Percentiles rank a stretch among this genome's conserved stretches.
Conservation (phyloP, 2,329 filamentous ascomycete genomes). For the Penicillium freii region DNA sequence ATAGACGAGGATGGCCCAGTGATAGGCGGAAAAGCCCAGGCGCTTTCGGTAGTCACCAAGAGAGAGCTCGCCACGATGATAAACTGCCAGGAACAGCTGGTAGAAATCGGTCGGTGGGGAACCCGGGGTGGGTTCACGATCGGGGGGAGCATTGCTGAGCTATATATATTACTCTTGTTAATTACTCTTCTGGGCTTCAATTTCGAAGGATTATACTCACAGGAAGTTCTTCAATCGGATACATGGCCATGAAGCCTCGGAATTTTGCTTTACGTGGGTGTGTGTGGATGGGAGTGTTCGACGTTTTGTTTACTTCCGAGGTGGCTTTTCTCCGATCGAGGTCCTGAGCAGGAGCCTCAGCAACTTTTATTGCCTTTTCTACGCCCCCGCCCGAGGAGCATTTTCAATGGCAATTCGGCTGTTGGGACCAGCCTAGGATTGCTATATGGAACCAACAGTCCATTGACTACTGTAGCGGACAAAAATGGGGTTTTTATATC, state of each 20-base stretch:
- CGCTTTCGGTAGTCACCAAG: background rate
- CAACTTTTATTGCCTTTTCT: background rate
- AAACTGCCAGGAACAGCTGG: background rate
- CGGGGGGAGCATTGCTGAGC: background rate
- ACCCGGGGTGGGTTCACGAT: too few relatives aligned
- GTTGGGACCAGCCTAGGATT: background rate
- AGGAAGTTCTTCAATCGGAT: background rate
- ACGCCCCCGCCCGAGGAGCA: background rate
- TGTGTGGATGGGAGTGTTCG: background rate
- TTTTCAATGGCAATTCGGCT: background rate
- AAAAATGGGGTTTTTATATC: background rate
- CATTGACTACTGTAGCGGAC: background rate
- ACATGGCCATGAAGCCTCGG: background rate
- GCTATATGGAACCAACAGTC: too few relatives aligned
- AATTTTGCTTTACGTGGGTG: too few relatives aligned
- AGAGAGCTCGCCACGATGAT: conserved; percentile 6
- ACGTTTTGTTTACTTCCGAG: background rate
- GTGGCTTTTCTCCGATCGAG: background rate
- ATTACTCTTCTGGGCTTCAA: background rate
- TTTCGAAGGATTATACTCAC: background rate
- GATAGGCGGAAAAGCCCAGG: conserved; percentile 7
- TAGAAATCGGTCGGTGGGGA: background rate
- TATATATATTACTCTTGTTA: background rate
- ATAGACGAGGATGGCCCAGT: conserved; percentile 5
- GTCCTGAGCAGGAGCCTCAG: background rate